phyloP scores from a whole-genome alignment of 2,329 filamentous ascomycete genomes.

The Fusarium sp. region DNA sequence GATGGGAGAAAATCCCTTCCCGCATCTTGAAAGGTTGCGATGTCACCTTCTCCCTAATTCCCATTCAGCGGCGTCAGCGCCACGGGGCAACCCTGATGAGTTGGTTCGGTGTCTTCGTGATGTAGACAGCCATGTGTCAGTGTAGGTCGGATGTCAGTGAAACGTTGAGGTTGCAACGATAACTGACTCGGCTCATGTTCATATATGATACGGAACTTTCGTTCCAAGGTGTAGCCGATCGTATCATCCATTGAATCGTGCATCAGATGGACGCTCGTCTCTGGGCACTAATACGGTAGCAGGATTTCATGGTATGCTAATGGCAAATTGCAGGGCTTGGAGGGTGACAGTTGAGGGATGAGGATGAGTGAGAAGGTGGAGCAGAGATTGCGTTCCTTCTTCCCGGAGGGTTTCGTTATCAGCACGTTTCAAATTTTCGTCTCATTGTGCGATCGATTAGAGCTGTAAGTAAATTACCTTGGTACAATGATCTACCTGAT shows the following conservation, averaged over 20 bases:
- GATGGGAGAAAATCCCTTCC: slow-evolving; percentile 24
- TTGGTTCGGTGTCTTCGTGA: background rate
- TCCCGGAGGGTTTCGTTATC: background rate
- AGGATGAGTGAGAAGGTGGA: background rate
- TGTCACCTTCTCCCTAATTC: slow-evolving; percentile 28
- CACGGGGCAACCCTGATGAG: slow-evolving; percentile 20
- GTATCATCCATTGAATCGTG: background rate
- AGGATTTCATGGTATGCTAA: background rate
- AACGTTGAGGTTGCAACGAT: slow-evolving; percentile 1
- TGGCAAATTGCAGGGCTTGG: background rate
- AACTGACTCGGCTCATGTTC: background rate
- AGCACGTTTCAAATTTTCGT: background rate
- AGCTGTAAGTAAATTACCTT: background rate
- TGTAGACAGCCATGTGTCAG: slow-evolving; percentile 1
- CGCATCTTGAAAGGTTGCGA: slow-evolving; percentile 23
- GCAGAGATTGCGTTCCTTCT: background rate
- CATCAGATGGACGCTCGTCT: background rate
- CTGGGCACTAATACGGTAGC: background rate
- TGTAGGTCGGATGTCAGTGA: background rate
- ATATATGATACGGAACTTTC: background rate
- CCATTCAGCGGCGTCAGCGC: slow-evolving; percentile 23
- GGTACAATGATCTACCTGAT: no score
- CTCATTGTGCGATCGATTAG: background rate
- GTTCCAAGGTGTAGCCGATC: background rate
- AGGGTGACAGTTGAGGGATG: background rate